Base-by-base conservation (phyloP, 2,329 filamentous ascomycete genomes). In the Sclerotinia minor region DNA sequence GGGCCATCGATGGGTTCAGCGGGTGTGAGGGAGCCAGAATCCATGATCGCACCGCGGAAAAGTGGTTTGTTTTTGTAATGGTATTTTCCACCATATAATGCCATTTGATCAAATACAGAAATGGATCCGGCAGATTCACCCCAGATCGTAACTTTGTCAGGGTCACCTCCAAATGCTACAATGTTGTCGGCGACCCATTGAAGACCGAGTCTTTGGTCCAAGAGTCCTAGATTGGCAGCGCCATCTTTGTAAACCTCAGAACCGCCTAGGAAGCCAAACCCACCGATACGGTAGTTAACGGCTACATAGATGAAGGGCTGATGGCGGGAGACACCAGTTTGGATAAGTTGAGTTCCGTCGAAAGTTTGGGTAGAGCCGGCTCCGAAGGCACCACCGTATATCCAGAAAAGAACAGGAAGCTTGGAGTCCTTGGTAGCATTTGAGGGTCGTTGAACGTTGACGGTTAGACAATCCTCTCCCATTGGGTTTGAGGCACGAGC, bases 21-120 rank as follows among this genome's bases (percentile, higher is more conserved):
- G 0, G 88, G 88, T 0, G 85, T 79, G 7, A 89, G 77, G 66
- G 82, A 85, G 3, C 89, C 90, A 2, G 87, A 91, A 79, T 90
- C 85, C 90, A 94, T 93, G 72, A 94, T 94, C 53, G 82, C 91
- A 1, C 81, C 90, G 29, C 89, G 85, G 83, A 94, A 94, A 0
- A 94, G 82, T 0, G 87, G 82, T 73, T 89, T 87, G 68, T 87
- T 89, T 3, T 92, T 92, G 80, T 94, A 93, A 0, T 81, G 87
- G 75, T 86, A 86, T 77, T 94, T 81, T 15, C 91, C 91, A 32
- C 87, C 85, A 71, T 91, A 92, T 17, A 93, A 80, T 1, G 86
- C 80, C 85, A 92, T 92, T 73, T 94, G 91, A 74, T 92, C 86
- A 60, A 90, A 84, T 0, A 92, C 89, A 0, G 89, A 92, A 71